Percentiles rank a stretch among this genome's conserved stretches.
phyloP scores from a whole-genome alignment of 169 alveolate genomes.

The Cryptosporidium parvum region DNA sequence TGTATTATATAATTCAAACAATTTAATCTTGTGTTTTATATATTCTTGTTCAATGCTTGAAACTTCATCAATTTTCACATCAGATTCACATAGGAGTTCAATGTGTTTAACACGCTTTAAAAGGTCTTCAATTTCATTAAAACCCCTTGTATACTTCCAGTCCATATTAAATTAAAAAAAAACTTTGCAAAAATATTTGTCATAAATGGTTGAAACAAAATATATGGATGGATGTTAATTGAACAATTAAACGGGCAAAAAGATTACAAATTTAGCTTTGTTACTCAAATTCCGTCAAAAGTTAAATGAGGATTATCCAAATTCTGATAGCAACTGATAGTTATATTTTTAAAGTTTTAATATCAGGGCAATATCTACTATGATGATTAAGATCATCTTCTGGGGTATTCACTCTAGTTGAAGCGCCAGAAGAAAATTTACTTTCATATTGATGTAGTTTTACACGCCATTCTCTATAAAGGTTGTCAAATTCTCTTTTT shows the following conservation, averaged over 20 bases:
- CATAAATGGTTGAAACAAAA: background rate
- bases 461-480: slow-evolving; percentile 80
- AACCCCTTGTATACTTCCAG: slow-evolving; percentile 8
- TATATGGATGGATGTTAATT: background rate
- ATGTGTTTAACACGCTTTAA: slow-evolving; percentile 15
- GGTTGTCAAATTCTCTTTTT: slow-evolving; percentile 79
- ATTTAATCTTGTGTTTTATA: slow-evolving; percentile 24
- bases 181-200: no score
- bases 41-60: slow-evolving; percentile 11
- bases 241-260: background rate
- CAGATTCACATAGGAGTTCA: slow-evolving; percentile 10
- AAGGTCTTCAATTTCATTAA: slow-evolving; percentile 28
- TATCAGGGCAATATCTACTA: background rate
- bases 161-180: background rate
- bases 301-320: background rate
- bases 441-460: slow-evolving; percentile 79
- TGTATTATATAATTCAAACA: slow-evolving; percentile 35
- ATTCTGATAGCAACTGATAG: background rate
- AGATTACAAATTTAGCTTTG: background rate
- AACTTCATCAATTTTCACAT: background rate
- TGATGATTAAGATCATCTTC: background rate
- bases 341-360: slow-evolving; percentile 29
- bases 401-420: slow-evolving; percentile 68
- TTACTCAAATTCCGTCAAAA: background rate
- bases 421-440: slow-evolving; percentile 58